phyloP scores from a whole-genome alignment of 2,329 filamentous ascomycete species.

The Bipolaris victoriae region DNA sequence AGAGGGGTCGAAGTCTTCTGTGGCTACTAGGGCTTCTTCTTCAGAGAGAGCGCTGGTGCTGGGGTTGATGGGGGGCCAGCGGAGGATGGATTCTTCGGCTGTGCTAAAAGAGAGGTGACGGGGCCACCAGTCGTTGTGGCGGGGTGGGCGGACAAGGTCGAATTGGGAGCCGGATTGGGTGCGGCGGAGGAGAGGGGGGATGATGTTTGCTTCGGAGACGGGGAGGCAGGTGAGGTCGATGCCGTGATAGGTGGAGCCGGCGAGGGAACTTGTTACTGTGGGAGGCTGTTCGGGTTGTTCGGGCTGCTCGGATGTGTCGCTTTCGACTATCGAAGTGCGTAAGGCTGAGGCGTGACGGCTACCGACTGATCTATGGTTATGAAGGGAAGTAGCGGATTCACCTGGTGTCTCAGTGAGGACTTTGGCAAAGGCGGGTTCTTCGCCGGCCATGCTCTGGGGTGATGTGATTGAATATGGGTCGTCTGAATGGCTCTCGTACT shows the following conservation, averaged over 20 bases:
- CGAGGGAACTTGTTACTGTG: slow-evolving; percentile 60
- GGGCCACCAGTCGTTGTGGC: slow-evolving; percentile 69
- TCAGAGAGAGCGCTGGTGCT: neutral
- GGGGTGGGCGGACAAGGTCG: slow-evolving; percentile 27
- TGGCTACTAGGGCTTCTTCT: slow-evolving; percentile 28
- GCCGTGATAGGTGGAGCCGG: slow-evolving; percentile 66
- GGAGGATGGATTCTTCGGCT: slow-evolving; percentile 74
- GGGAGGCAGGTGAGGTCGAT: slow-evolving; percentile 58
- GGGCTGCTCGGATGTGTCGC: slow-evolving; percentile 34
- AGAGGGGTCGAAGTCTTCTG: slow-evolving; percentile 36
- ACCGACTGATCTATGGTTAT: slow-evolving; percentile 26
- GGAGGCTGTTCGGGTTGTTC: slow-evolving; percentile 46
- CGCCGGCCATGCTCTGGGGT: slow-evolving; percentile 22
- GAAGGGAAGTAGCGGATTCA: slow-evolving; percentile 34
- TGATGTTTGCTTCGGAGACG: slow-evolving; percentile 56
- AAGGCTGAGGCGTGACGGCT: slow-evolving; percentile 25
- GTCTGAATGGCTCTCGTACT: slow-evolving; percentile 14
- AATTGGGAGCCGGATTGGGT: slow-evolving; percentile 62
- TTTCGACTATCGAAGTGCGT: slow-evolving; percentile 22
- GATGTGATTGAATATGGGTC: slow-evolving; percentile 22
- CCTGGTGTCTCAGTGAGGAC: slow-evolving; percentile 44
- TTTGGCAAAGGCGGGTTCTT: slow-evolving; percentile 42
- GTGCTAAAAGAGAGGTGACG: slow-evolving; percentile 77
- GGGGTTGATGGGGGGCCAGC: slow-evolving; percentile 57
- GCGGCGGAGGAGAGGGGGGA: slow-evolving; percentile 63